Evolutionary conservation across 345 rosid species (phyloP).

Genomic region (Rhizophora apiculata): DNA sequence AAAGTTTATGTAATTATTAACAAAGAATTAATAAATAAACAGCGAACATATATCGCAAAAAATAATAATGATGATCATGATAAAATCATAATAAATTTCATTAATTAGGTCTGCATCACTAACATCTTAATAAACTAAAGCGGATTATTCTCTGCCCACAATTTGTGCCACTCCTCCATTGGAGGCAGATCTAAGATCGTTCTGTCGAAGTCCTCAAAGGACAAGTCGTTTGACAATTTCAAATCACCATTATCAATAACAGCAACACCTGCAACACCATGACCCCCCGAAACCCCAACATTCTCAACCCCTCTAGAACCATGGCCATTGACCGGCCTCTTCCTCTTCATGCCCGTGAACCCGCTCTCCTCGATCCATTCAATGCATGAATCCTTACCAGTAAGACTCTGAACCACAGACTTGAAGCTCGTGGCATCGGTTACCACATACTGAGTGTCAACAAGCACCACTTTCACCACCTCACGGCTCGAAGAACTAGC

Average conservation of each 20-base stretch:
- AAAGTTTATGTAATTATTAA: too few species aligned
- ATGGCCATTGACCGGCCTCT: background rate
- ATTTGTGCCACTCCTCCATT: constrained; percentile 18
- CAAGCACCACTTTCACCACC: constrained; percentile 47
- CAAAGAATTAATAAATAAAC: too few species aligned
- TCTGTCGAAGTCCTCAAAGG: constrained; percentile 32
- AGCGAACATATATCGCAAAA: too few species aligned
- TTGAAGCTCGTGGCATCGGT: constrained; percentile 57
- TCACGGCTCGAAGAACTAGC: background rate
- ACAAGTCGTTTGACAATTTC: constrained; percentile 21
- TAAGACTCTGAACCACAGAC: constrained; percentile 61
- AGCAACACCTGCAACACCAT: background rate
- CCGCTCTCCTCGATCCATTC: constrained; percentile 28
- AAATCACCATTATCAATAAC: background rate
- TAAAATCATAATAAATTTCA: too few species aligned
- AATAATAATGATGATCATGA: too few species aligned
- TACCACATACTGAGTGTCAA: constrained; percentile 52
- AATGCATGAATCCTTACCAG: constrained; percentile 54
- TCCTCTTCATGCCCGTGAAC: constrained; percentile 13
- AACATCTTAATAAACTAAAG: background rate
- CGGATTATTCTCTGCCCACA: constrained; percentile 14
- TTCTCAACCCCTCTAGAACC: background rate
- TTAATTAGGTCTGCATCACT: too few species aligned
- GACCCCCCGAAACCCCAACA: background rate
- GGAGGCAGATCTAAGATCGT: constrained; percentile 32